A percentile compares a stretch with the other conserved stretches of the same genome.
phyloP scores from a whole-genome alignment of 352 stramenopile species.

The Lagenidium giganteum region DNA sequence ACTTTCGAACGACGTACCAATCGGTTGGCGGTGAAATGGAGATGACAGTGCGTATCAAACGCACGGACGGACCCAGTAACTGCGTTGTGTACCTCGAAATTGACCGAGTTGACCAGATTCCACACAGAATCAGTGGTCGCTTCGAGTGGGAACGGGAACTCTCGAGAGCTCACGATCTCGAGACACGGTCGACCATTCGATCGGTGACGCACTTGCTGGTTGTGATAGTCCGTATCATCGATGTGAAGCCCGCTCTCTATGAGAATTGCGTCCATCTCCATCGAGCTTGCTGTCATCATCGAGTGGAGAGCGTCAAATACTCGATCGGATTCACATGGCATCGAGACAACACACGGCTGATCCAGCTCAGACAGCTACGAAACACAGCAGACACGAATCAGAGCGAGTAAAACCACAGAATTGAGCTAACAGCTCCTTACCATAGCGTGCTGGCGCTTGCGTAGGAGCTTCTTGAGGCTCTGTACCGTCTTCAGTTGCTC shows the following conservation, averaged over 20 bases:
- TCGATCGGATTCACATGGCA: not conserved
- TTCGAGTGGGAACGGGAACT: conserved; percentile 3
- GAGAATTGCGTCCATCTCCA: too few relatives aligned
- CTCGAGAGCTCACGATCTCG: conserved; percentile 1
- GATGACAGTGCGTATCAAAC: too few relatives aligned
- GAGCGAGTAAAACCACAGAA: not conserved
- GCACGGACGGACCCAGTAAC: too few relatives aligned
- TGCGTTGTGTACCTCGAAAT: too few relatives aligned
- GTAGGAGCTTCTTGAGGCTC: conserved; percentile 2
- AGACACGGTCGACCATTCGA: not conserved
- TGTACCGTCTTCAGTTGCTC: not conserved
- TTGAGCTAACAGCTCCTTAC: not conserved
- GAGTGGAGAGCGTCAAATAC: not conserved
- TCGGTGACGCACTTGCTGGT: too few relatives aligned
- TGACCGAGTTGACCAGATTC: too few relatives aligned
- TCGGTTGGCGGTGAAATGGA: too few relatives aligned
- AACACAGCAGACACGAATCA: too few relatives aligned
- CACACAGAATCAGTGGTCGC: conserved; percentile 1
- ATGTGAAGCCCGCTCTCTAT: not conserved
- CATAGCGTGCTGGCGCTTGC: conserved; percentile 7
- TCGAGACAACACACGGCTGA: not conserved
- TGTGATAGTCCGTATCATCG: too few relatives aligned
- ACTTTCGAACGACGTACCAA: too few relatives aligned
- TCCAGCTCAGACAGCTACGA: not conserved
- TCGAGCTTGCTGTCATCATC: too few relatives aligned